Evolutionary conservation across 2,329 filamentous ascomycete species (phyloP).

Genomic region (Dactylella cylindrospora): DNA sequence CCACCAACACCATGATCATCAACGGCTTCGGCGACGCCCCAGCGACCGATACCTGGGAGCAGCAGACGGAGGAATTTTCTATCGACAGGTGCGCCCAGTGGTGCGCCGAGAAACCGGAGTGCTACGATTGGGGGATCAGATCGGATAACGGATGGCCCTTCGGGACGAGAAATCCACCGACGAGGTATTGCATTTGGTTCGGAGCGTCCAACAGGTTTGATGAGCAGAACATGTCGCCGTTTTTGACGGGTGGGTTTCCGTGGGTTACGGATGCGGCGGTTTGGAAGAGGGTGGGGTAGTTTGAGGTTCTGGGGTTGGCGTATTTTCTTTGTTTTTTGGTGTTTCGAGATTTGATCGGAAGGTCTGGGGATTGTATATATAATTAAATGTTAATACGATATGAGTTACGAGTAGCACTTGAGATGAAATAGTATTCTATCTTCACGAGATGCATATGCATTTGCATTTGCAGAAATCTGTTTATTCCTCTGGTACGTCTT

Average conservation of each 20-base stretch:
- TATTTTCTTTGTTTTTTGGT: too few relatives aligned
- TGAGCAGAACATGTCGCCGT: slow-evolving; percentile 4
- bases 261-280: slow-evolving; percentile 22
- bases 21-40: slow-evolving; percentile 12
- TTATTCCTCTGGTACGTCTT: too few relatives aligned
- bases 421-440: too few relatives aligned
- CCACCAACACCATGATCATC: slow-evolving; percentile 4
- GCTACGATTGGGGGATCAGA: slow-evolving; percentile 13
- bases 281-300: slow-evolving; percentile 22
- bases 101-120: slow-evolving; percentile 20
- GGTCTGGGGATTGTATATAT: too few relatives aligned
- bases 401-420: too few relatives aligned
- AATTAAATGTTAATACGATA: too few relatives aligned
- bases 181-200: slow-evolving; percentile 20
- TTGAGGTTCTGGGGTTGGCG: too few relatives aligned
- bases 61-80: slow-evolving; percentile 11
- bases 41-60: slow-evolving; percentile 4
- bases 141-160: slow-evolving; percentile 20
- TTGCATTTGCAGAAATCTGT: too few relatives aligned
- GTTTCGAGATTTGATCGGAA: too few relatives aligned
- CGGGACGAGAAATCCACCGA: slow-evolving; percentile 12
- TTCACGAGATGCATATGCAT: too few relatives aligned
- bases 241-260: background rate
- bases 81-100: slow-evolving; percentile 14
- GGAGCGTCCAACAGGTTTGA: slow-evolving; percentile 4